These are phyloP conservation scores for Sclerotinia nivalis DNA, from an alignment of 2,329 filamentous ascomycete genomes.

Conservation along the genomic window DNA sequence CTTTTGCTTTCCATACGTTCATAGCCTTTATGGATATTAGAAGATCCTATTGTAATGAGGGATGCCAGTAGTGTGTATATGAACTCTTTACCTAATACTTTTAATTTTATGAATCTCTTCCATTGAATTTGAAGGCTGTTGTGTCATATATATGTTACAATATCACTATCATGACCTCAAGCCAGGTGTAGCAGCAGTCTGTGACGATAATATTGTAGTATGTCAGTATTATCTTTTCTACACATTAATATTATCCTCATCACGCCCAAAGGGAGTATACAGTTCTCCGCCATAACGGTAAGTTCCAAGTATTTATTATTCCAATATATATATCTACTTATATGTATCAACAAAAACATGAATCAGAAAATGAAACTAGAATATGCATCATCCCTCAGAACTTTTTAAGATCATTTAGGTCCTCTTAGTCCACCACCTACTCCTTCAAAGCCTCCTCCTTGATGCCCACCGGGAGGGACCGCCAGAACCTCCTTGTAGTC, in stretches of 20 bases:
- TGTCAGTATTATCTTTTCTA: neutral
- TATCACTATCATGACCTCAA: neutral
- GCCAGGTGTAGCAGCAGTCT: neutral
- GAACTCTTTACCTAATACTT: constrained; percentile 4
- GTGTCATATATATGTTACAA: neutral
- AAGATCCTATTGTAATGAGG: neutral
- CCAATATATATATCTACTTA: neutral
- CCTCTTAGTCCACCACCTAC: neutral
- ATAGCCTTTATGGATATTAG: constrained; percentile 17
- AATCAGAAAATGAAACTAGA: neutral
- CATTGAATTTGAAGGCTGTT: neutral
- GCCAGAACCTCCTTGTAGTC: neutral
- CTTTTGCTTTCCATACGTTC: neutral
- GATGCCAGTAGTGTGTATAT: constrained; percentile 1
- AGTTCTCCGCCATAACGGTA: neutral
- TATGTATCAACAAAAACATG: neutral
- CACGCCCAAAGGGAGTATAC: neutral
- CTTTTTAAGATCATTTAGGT: neutral
- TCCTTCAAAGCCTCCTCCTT: neutral
- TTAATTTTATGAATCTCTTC: neutral
- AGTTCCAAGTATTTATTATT: neutral
- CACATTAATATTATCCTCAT: neutral
- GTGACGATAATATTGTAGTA: neutral
- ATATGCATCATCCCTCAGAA: neutral
- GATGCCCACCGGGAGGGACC: neutral